Conservation (phyloP, 1,284 basidiomycete species). For the Sphagnurus paluster region DNA sequence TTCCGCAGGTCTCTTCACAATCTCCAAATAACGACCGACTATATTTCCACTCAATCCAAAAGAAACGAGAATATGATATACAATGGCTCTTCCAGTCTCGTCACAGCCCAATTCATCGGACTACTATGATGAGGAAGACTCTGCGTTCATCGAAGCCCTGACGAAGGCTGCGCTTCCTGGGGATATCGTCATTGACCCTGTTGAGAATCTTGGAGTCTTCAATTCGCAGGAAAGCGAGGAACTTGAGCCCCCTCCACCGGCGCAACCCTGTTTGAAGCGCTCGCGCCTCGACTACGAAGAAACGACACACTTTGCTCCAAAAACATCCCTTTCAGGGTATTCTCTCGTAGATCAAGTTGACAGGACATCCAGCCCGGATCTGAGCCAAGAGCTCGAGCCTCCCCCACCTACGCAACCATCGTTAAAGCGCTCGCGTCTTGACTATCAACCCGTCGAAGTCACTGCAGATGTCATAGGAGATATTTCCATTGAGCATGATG, state of each 20-base stretch:
- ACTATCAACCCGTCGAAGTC: too few species aligned
- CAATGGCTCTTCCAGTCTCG: slow-evolving; percentile 14
- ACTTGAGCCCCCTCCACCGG: slow-evolving; percentile 28
- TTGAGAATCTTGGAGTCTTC: neutral
- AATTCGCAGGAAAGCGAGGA: slow-evolving; percentile 23
- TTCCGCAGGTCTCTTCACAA: neutral
- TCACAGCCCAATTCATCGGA: slow-evolving; percentile 46
- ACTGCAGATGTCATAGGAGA: too few species aligned
- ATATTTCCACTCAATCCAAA: neutral
- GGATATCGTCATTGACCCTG: slow-evolving; percentile 28
- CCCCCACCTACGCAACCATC: too few species aligned
- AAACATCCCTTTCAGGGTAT: too few species aligned
- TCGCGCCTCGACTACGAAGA: too few species aligned
- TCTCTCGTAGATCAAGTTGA: too few species aligned
- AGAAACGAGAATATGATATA: slow-evolving; percentile 2
- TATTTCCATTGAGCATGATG: too few species aligned
- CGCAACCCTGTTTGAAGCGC: too few species aligned
- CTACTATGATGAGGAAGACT: slow-evolving; percentile 57
- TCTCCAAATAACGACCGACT: neutral
- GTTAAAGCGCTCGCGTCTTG: too few species aligned
- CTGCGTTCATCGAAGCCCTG: slow-evolving; percentile 54
- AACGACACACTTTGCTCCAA: too few species aligned
- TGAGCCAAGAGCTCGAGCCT: slow-evolving; percentile 30
- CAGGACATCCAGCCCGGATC: too few species aligned
- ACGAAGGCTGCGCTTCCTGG: slow-evolving; percentile 48